phyloP scores from a whole-genome alignment of 768 basidiomycete genomes.

The Boletus vinaceobasis region DNA sequence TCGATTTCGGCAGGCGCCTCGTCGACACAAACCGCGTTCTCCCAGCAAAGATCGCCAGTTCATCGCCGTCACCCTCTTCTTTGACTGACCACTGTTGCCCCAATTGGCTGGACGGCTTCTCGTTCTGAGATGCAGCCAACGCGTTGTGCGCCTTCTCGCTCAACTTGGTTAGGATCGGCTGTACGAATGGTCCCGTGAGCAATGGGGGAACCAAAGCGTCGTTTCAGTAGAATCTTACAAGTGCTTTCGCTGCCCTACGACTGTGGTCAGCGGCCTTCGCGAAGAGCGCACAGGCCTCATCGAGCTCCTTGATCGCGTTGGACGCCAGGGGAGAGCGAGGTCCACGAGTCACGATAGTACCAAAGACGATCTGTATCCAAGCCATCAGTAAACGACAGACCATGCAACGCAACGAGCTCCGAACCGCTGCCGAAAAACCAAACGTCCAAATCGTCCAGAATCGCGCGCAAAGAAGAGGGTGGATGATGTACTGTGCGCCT shows the following conservation, averaged over 20 bases:
- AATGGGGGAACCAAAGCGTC: neutral
- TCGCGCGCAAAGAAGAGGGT: conserved; percentile 47
- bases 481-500: conserved; percentile 43
- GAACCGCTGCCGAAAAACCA: conserved; percentile 52
- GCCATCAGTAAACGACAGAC: neutral
- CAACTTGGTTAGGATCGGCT: conserved; percentile 57
- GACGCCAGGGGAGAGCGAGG: conserved; percentile 66
- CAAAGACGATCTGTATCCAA: conserved; percentile 61
- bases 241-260: conserved; percentile 60
- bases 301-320: conserved; percentile 66
- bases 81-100: conserved; percentile 52
- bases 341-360: conserved; percentile 71
- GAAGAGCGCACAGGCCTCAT: conserved; percentile 65
- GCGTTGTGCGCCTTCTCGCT: conserved; percentile 65
- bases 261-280: conserved; percentile 55
- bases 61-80: conserved; percentile 54
- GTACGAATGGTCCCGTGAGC: conserved; percentile 1
- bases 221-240: conserved; percentile 41
- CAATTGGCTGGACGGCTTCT: conserved; percentile 26
- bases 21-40: conserved; percentile 59
- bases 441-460: conserved; percentile 66
- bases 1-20: conserved; percentile 32
- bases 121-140: conserved; percentile 41
- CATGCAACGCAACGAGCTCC: conserved; percentile 9
- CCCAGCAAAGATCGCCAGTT: conserved; percentile 67